phyloP scores from a whole-genome alignment of 805 yeast genomes.

The Ogataea glucozyma region DNA sequence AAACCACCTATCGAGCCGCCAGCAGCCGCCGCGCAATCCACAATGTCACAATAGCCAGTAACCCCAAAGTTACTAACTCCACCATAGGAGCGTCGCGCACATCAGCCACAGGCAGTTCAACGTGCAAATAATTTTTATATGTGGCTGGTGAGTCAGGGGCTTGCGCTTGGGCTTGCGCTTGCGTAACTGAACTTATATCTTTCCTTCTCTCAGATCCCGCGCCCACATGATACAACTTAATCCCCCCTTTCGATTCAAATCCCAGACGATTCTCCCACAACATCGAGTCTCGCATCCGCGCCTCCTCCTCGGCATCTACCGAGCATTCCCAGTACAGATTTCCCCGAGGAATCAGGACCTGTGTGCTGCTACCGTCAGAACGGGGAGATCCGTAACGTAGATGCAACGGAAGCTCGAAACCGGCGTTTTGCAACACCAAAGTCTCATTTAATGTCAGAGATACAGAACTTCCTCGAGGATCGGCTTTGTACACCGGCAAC shows the following conservation, averaged over 20 bases:
- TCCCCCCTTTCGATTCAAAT: constrained; percentile 14
- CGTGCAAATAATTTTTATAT: background rate
- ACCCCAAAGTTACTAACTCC: constrained; percentile 17
- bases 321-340: constrained; percentile 33
- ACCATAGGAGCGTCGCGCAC: constrained; percentile 13
- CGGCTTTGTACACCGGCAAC: constrained; percentile 31
- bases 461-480: constrained; percentile 28
- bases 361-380: constrained; percentile 5
- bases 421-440: constrained; percentile 10
- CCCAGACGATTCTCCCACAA: constrained; percentile 26
- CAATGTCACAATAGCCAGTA: constrained; percentile 9
- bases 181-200: too few relatives aligned
- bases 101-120: constrained; percentile 20
- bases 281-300: constrained; percentile 22
- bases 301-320: constrained; percentile 11
- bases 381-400: constrained; percentile 32
- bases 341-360: constrained; percentile 21
- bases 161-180: too few relatives aligned
- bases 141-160: background rate
- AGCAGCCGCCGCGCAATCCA: constrained; percentile 13
- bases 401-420: constrained; percentile 36
- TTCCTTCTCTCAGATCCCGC: background rate
- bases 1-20: background rate
- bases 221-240: constrained; percentile 19
- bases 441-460: constrained; percentile 22